phyloP scores from a whole-genome alignment of 2,329 filamentous ascomycete genomes.

The Aspergillus fumigatus region DNA sequence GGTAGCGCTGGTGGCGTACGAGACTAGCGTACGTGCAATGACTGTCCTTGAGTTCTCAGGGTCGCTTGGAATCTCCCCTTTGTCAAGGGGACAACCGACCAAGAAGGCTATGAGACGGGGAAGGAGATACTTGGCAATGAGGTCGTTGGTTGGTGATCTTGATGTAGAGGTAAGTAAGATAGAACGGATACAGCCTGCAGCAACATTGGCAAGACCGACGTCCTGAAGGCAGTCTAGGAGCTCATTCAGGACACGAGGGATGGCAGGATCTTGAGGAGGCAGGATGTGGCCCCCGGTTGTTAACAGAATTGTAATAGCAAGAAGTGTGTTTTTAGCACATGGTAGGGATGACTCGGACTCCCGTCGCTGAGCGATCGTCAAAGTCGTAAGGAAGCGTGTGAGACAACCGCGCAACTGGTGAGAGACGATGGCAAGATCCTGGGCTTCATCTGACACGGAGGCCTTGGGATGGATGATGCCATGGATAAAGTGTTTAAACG shows the following conservation, averaged over 20 bases:
- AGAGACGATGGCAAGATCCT: constrained; percentile 48
- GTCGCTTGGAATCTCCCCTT: constrained; percentile 59
- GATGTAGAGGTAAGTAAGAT: constrained; percentile 63
- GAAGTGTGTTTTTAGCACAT: constrained; percentile 88
- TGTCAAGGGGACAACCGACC: constrained; percentile 46
- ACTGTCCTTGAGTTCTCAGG: constrained; percentile 69
- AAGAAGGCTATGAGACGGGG: constrained; percentile 74
- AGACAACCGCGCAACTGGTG: constrained; percentile 78
- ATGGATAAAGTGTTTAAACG: constrained; percentile 83
- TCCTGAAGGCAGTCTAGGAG: constrained; percentile 73
- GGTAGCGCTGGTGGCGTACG: constrained; percentile 55
- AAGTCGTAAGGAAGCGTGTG: constrained; percentile 73
- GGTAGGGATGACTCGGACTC: constrained; percentile 68
- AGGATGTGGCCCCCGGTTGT: constrained; percentile 73
- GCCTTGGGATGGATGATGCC: constrained; percentile 55
- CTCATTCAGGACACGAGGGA: constrained; percentile 72
- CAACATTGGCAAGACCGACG: constrained; percentile 66
- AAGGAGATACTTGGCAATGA: constrained; percentile 68
- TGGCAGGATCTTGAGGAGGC: constrained; percentile 67
- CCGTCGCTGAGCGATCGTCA: constrained; percentile 45
- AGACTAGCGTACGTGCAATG: constrained; percentile 68
- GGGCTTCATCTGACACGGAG: constrained; percentile 17
- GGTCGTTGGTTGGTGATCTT: constrained; percentile 63
- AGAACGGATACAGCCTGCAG: constrained; percentile 82
- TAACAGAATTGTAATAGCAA: constrained; percentile 84